These are phyloP conservation scores for Leucocoprinus sp. DNA, from an alignment of 768 basidiomycete genomes.

Conservation along the genomic window DNA sequence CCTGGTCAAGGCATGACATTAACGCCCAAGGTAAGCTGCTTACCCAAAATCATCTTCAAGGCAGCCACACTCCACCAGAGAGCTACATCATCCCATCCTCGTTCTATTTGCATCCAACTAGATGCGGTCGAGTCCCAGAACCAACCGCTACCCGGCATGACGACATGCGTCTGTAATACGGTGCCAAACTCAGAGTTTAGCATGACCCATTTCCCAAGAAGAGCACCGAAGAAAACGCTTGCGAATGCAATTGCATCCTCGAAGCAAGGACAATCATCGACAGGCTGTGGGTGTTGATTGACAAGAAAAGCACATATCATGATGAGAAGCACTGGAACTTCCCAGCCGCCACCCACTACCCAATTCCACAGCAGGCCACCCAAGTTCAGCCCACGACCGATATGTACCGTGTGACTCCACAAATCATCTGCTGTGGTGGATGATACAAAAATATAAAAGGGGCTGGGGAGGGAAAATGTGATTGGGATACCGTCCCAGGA, in stretches of 20 bases:
- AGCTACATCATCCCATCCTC: constrained; percentile 30
- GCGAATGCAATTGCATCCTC: constrained; percentile 93
- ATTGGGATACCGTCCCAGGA: constrained; percentile 33
- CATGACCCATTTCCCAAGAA: constrained; percentile 61
- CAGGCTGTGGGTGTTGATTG: constrained; percentile 89
- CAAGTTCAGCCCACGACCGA: constrained; percentile 31
- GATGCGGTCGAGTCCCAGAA: constrained; percentile 18
- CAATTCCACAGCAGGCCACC: constrained; percentile 28
- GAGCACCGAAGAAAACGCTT: constrained; percentile 74
- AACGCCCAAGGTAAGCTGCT: constrained; percentile 11
- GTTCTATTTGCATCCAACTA: constrained; percentile 27
- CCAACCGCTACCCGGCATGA: constrained; percentile 56
- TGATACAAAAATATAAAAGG: constrained; percentile 11
- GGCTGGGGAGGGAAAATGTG: constrained; percentile 22
- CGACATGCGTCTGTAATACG: constrained; percentile 16
- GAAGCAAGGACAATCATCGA: constrained; percentile 97
- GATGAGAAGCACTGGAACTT: constrained; percentile 55
- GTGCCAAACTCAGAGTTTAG: constrained; percentile 32
- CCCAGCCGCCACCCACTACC: constrained; percentile 31
- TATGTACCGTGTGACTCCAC: constrained; percentile 20
- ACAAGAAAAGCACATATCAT: constrained; percentile 64
- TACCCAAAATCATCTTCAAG: constrained; percentile 39
- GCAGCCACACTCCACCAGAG: constrained; percentile 41
- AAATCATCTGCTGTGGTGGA: constrained; percentile 5
- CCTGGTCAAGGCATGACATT: constrained; percentile 4